These are phyloP conservation scores for Tolypocladium capitatum DNA, from an alignment of 2,329 filamentous ascomycete species.

Conservation along the genomic window DNA sequence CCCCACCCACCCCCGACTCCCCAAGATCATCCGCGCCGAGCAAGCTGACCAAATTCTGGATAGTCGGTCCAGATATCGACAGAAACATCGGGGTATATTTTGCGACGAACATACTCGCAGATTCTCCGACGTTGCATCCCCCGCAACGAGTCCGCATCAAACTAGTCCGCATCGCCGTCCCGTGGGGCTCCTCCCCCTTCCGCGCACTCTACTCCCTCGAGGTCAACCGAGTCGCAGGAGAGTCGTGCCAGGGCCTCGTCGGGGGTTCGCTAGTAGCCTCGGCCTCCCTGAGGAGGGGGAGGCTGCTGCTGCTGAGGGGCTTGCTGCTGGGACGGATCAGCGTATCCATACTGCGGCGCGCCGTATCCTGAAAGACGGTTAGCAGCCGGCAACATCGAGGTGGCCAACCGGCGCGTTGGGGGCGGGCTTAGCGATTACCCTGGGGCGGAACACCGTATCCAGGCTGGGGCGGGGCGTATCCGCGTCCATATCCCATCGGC, in stretches of 20 bases:
- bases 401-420: not conserved
- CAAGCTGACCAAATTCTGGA: slow-evolving; percentile 1
- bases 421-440: slow-evolving; percentile 17
- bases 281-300: slow-evolving; percentile 9
- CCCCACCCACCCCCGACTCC: not conserved
- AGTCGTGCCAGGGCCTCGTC: not conserved
- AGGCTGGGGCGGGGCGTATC: slow-evolving; percentile 21
- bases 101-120: slow-evolving; percentile 4
- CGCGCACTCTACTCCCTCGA: not conserved
- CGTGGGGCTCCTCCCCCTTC: not conserved
- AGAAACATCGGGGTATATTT: slow-evolving; percentile 10
- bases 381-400: slow-evolving; percentile 2
- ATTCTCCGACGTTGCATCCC: slow-evolving; percentile 3
- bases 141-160: not conserved
- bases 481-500: slow-evolving; percentile 23
- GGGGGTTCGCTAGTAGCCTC: slow-evolving; percentile 8
- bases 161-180: not conserved
- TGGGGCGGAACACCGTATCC: slow-evolving; percentile 25
- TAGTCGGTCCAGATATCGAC: slow-evolving; percentile 7
- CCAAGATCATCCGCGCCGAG: not conserved
- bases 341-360: slow-evolving; percentile 31
- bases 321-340: slow-evolving; percentile 11
- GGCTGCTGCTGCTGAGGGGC: slow-evolving; percentile 5
- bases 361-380: slow-evolving; percentile 19
- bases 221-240: not conserved